Base-by-base conservation (phyloP, 768 basidiomycete species). In the Dictyophora rubrovolvata region DNA sequence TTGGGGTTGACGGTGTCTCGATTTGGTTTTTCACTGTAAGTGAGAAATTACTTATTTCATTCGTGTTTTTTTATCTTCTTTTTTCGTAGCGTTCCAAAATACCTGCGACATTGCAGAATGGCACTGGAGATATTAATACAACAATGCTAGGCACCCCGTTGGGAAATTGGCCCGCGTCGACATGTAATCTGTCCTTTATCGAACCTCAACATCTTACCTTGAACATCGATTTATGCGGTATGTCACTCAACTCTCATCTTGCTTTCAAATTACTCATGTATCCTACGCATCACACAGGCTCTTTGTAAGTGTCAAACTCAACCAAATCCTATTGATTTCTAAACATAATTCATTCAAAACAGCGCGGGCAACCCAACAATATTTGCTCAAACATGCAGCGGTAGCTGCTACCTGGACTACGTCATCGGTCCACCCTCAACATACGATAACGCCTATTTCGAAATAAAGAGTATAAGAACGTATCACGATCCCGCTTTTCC, bases 391-490 rank as follows among this genome's bases (percentile, higher is more conserved):
- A 87, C 86, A 0, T 88, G 85, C 71, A 66, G 74, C 4, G 84
- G 83, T 17, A 70, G 71, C 1, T 86, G 87, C 69, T 89, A 90
- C 70, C 73, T 77, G 9, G 80, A 86, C 71, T 86, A 81, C 60
- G 86, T 89, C 48, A 71, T 86, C 59, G 84, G 84, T 9, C 67
- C 80, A 58, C 77, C 81, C 2, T 77, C 81, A 17, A 78, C 76
- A 63, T 89, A 83, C 69, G 75, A 80, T 67, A 76, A 73, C 33
- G 85, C 85, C 0, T 86, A 83, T 71, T 92, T 89, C 63, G 87
- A 90, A 67, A 77, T 91, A 55, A 75, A 77, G 16, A 82, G 76
- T 33, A 74, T 87, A 60, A 75, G 77, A 49, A 71, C 84, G 17
- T 84, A 71, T 63, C 49, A 61, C 16, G 42, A 42, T 42, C 42